phyloP scores from a whole-genome alignment of 2,329 filamentous ascomycete genomes.

The Botrytis cinerea region DNA sequence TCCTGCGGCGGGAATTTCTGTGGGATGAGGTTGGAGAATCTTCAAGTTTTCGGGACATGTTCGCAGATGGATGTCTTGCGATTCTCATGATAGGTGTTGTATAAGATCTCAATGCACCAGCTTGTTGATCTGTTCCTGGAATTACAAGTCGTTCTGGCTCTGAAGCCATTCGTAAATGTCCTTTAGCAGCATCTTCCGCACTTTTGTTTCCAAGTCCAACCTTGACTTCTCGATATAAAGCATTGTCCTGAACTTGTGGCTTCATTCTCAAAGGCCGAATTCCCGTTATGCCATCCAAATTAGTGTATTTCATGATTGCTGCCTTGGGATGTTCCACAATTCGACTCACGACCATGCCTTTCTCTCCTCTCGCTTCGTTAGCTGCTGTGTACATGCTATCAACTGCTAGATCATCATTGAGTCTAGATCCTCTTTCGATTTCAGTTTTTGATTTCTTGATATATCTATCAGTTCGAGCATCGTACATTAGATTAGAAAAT shows the following conservation, averaged over 20 bases:
- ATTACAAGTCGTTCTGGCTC: neutral
- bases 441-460: neutral
- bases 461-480: neutral
- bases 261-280: conserved; percentile 10
- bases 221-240: neutral
- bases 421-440: neutral
- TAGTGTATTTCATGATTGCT: conserved; percentile 9
- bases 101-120: neutral
- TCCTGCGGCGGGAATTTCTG: neutral
- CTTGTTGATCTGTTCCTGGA: neutral
- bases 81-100: neutral
- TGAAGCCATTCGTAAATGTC: conserved; percentile 1
- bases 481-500: conserved; percentile 3
- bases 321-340: neutral
- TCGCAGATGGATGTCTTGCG: neutral
- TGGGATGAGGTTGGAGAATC: neutral
- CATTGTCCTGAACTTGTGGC: neutral
- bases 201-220: neutral
- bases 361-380: neutral
- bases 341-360: neutral
- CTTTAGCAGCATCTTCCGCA: neutral
- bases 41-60: neutral
- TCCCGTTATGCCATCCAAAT: neutral
- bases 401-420: neutral
- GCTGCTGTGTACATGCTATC: neutral